Percentiles rank a stretch among this genome's conserved stretches.
phyloP scores from a whole-genome alignment of 2,329 filamentous ascomycete species.

The Parafenestella ontariensis region DNA sequence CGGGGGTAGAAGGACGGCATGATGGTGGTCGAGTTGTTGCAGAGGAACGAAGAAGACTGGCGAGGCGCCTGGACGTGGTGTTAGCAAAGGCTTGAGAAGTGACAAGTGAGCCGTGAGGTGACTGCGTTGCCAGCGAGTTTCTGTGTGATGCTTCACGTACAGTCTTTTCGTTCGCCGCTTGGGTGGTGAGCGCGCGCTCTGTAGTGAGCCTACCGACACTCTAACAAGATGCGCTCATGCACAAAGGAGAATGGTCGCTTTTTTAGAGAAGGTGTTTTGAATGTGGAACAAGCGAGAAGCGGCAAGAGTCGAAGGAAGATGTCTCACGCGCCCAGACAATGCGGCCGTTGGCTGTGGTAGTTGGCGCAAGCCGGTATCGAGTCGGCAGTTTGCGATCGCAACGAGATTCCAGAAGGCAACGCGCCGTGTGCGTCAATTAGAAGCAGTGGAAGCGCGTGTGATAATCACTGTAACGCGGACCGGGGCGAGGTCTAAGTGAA shows the following conservation, averaged over 20 bases:
- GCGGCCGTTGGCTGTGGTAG: constrained; percentile 12
- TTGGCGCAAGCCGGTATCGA: constrained; percentile 15
- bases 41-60: constrained; percentile 53
- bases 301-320: constrained; percentile 34
- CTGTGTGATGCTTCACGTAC: constrained; percentile 37
- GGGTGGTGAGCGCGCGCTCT: constrained; percentile 48
- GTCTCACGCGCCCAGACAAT: constrained; percentile 31
- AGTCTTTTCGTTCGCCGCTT: constrained; percentile 49
- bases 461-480: constrained; percentile 29
- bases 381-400: constrained; percentile 15
- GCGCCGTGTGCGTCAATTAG: constrained; percentile 20
- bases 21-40: constrained; percentile 43
- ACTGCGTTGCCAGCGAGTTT: constrained; percentile 3
- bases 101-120: constrained; percentile 1
- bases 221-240: constrained; percentile 47
- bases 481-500: constrained; percentile 50
- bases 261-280: constrained; percentile 25
- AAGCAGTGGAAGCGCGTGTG: constrained; percentile 13
- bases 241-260: constrained; percentile 35
- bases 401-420: constrained; percentile 19
- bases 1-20: constrained; percentile 62
- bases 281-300: constrained; percentile 25
- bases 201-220: constrained; percentile 38
- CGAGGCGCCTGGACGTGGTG: constrained; percentile 41
- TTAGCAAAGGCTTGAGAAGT: constrained; percentile 20